Evolutionary conservation across 805 yeast genomes (phyloP).

Genomic region (Starmerella tilneyi): DNA sequence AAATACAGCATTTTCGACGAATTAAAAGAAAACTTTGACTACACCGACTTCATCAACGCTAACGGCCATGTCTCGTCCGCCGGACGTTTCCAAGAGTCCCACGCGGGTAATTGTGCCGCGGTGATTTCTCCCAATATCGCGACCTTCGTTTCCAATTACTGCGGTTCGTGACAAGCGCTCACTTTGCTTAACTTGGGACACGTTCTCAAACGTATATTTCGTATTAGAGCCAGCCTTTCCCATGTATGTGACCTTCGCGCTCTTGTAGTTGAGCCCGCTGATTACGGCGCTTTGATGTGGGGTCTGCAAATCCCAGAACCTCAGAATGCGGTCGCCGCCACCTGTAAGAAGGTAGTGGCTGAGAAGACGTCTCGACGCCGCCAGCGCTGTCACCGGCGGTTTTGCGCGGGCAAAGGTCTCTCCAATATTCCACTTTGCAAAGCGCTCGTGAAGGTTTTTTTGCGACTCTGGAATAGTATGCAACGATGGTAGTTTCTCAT

Average conservation of each 20-base stretch:
- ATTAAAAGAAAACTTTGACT: constrained; percentile 40
- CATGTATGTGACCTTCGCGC: constrained; percentile 27
- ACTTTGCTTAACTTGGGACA: constrained; percentile 16
- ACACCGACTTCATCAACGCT: constrained; percentile 60
- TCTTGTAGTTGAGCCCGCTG: constrained; percentile 30
- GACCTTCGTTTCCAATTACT: constrained; percentile 38
- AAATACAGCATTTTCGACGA: not conserved
- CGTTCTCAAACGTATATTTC: constrained; percentile 36
- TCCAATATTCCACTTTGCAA: constrained; percentile 24
- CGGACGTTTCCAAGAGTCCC: constrained; percentile 33
- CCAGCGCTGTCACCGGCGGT: constrained; percentile 14
- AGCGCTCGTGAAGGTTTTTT: constrained; percentile 13
- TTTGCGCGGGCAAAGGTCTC: constrained; percentile 11
- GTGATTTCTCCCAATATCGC: constrained; percentile 38
- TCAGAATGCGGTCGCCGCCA: constrained; percentile 29
- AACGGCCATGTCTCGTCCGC: constrained; percentile 42
- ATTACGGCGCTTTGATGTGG: constrained; percentile 30
- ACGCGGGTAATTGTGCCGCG: constrained; percentile 37
- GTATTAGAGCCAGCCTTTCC: constrained; percentile 31
- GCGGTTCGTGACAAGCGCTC: constrained; percentile 34
- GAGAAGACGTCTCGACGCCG: constrained; percentile 5
- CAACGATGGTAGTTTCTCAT: constrained; percentile 22
- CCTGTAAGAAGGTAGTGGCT: constrained; percentile 25
- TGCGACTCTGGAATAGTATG: constrained; percentile 22
- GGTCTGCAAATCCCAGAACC: constrained; percentile 33